Evolutionary conservation across 441 rosid species (phyloP), one percentile per base, ranked within the genome.

Genomic region (Gossypium aridum): DNA sequence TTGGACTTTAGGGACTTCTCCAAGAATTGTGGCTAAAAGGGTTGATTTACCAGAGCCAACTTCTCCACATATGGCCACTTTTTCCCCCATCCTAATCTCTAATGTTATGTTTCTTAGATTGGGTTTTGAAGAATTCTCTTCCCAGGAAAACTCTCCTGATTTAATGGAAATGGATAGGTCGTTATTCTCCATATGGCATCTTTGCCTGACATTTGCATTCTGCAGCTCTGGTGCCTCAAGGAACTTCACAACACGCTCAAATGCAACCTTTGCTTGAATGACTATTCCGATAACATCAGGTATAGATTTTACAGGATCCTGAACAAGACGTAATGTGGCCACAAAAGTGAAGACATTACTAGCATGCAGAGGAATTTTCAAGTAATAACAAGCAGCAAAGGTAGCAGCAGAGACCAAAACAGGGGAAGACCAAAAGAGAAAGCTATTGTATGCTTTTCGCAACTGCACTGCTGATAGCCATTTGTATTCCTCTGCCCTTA

Each of bases 31-130:
- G 43, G 98, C 91, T 71, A 95, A 72, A 73, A 95, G 87, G 54
- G 98, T 93, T 8, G 99, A 95, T 79, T 95, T 95, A 2, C 99
- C 99, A 0, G 98, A 95, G 76, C 98, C 99, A 78, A 95, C 99
- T 86, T 95, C 98, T 70, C 99, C 99, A 71, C 99, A 93, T 61
- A 95, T 85, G 37, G 96, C 99, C 9, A 95, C 87, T 85, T 90
- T 95, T 76, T 87, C 90, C 47, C 93, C 91, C 59, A 83, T 79
- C 75, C 79, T 84, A 76, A 87, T 83, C 79, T 84, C 88, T 75
- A 95, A 80, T 78, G 64, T 81, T 75, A 92, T 83, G 78, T 86
- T 87, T 78, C 91, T 85, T 26, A 96, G 82, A 34, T 92, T 90
- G 3, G 91, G 85, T 80, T 86, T 88, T 31, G 66, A 62, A 45